These are phyloP conservation scores for Vitis riparia DNA, from an alignment of 164 flowering plant species.

Conservation along the genomic window DNA sequence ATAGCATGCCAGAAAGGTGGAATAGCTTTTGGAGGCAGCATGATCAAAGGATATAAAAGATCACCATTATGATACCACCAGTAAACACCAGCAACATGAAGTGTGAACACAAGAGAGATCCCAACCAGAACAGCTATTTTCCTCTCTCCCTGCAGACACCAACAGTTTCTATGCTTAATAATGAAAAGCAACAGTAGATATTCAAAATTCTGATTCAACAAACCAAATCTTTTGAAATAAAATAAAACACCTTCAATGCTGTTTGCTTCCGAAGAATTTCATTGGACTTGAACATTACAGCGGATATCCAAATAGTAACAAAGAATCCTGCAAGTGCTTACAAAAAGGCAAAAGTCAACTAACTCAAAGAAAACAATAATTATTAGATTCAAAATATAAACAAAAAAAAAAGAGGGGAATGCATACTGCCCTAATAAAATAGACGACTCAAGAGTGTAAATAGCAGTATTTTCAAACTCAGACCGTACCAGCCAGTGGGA, in stretches of 20 bases:
- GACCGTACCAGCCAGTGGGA: no score
- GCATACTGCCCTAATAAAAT: no score
- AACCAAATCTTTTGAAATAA: neutral
- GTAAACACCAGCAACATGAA: constrained; percentile 79
- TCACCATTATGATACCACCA: constrained; percentile 95
- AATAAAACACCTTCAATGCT: constrained; percentile 74
- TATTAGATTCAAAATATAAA: neutral
- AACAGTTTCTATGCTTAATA: constrained; percentile 1
- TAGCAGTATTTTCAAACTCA: no score
- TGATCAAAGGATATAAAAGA: constrained; percentile 74
- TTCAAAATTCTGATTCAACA: no score
- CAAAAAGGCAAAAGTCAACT: constrained; percentile 1
- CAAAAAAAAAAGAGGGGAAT: no score
- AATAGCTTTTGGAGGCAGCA: constrained; percentile 92
- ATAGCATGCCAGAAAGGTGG: constrained; percentile 99
- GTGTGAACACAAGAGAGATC: constrained; percentile 50
- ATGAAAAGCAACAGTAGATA: no score
- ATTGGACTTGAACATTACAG: constrained; percentile 95
- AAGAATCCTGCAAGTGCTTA: constrained; percentile 68
- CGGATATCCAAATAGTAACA: constrained; percentile 95
- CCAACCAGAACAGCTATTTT: constrained; percentile 63
- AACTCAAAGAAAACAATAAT: neutral
- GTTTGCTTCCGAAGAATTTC: constrained; percentile 93
- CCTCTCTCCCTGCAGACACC: constrained; percentile 86
- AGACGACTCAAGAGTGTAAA: no score